phyloP scores from a whole-genome alignment of 768 basidiomycete genomes.

The Ephemerocybe angulata region DNA sequence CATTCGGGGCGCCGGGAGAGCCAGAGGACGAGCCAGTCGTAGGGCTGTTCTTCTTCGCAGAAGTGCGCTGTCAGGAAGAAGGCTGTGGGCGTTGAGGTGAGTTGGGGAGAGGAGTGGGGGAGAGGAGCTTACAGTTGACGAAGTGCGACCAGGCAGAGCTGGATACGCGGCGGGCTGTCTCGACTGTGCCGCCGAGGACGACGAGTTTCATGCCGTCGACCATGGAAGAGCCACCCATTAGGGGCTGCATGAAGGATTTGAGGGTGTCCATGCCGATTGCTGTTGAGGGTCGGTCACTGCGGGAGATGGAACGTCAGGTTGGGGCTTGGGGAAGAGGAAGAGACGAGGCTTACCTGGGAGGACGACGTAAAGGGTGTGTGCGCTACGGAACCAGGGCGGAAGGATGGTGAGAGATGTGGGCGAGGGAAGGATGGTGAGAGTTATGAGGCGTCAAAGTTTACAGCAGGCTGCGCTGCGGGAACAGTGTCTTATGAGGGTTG shows the following conservation, averaged over 20 bases:
- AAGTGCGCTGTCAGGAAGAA: conserved; percentile 91
- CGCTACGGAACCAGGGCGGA: not conserved
- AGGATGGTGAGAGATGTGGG: not conserved
- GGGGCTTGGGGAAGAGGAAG: no score
- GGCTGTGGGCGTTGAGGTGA: conserved; percentile 37
- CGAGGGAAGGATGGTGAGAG: not conserved
- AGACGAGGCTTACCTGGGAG: no score
- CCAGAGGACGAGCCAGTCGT: conserved; percentile 92
- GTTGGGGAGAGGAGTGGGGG: conserved; percentile 13
- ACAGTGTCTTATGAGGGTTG: not conserved
- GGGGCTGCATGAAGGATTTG: conserved; percentile 77
- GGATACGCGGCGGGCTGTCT: conserved; percentile 77
- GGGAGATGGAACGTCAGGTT: no score
- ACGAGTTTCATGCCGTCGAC: conserved; percentile 90
- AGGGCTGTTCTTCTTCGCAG: conserved; percentile 86
- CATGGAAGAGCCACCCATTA: conserved; percentile 75
- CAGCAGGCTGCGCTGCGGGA: not conserved
- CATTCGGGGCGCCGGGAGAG: conserved; percentile 80
- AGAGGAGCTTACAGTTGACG: conserved; percentile 67
- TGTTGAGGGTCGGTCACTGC: not conserved
- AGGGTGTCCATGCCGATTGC: conserved; percentile 61
- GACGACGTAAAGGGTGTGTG: no score
- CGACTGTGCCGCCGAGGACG: conserved; percentile 83
- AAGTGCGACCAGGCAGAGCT: conserved; percentile 87
- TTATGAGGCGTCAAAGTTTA: not conserved